These are phyloP conservation scores for Microcyclosporella mali DNA, from an alignment of 2,329 filamentous ascomycete genomes.

Conservation along the genomic window DNA sequence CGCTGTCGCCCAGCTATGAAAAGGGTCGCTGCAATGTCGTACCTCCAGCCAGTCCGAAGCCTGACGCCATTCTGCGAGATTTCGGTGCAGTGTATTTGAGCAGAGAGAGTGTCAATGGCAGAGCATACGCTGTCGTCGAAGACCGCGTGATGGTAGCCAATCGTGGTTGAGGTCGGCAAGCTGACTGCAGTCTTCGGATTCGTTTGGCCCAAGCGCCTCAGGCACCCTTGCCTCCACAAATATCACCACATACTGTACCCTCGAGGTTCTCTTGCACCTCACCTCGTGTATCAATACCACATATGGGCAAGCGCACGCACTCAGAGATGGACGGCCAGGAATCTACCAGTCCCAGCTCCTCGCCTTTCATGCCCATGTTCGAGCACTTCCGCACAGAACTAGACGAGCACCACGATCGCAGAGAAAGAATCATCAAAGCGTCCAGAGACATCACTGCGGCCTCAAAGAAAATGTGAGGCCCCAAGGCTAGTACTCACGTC, in stretches of 20 bases:
- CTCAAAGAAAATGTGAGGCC: slow-evolving; percentile 87
- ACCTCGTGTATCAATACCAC: too few relatives aligned
- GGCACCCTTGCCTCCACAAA: too few relatives aligned
- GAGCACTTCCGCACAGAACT: slow-evolving; percentile 78
- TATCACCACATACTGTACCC: too few relatives aligned
- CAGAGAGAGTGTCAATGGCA: slow-evolving; percentile 1
- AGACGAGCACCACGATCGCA: slow-evolving; percentile 88
- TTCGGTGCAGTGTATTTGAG: slow-evolving; percentile 3
- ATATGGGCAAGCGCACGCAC: slow-evolving; percentile 14
- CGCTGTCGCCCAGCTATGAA: background rate
- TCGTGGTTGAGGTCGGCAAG: background rate
- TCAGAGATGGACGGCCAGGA: slow-evolving; percentile 17
- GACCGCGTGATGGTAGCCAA: background rate
- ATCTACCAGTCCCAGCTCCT: slow-evolving; percentile 20
- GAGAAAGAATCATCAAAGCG: slow-evolving; percentile 83
- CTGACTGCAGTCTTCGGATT: background rate
- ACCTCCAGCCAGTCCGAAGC: slow-evolving; percentile 77
- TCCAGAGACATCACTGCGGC: slow-evolving; percentile 87
- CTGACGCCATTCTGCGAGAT: slow-evolving; percentile 61
- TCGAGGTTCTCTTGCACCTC: too few relatives aligned
- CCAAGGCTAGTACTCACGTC: slow-evolving; percentile 14
- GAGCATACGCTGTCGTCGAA: background rate
- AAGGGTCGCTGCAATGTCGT: slow-evolving; percentile 35
- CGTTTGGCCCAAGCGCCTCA: too few relatives aligned
- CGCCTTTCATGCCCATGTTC: slow-evolving; percentile 64